A percentile compares a stretch with the other conserved stretches of the same genome.
phyloP scores from a whole-genome alignment of 768 basidiomycete species.

The Suillus americanus region DNA sequence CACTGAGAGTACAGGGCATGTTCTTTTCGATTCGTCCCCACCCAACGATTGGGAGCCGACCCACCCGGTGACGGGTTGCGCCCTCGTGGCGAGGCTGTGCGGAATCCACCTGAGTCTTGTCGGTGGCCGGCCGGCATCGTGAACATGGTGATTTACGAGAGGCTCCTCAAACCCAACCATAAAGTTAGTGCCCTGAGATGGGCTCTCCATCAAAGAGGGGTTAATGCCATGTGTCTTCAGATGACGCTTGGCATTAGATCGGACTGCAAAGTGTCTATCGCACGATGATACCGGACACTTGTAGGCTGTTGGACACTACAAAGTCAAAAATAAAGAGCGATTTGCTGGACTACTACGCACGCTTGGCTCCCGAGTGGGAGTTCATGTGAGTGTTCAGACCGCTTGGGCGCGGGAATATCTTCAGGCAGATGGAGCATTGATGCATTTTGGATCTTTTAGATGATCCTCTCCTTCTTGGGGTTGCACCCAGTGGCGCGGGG shows the following conservation, averaged over 20 bases:
- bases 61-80: constrained; percentile 31
- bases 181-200: constrained; percentile 27
- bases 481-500: not conserved
- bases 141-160: constrained; percentile 41
- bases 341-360: constrained; percentile 29
- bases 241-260: constrained; percentile 80
- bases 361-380: constrained; percentile 49
- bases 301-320: constrained; percentile 19
- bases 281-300: constrained; percentile 62
- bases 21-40: constrained; percentile 17
- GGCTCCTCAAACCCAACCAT: constrained; percentile 47
- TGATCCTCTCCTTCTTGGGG: constrained; percentile 1
- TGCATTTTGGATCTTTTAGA: constrained; percentile 51
- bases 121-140: constrained; percentile 36
- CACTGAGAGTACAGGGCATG: constrained; percentile 34
- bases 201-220: constrained; percentile 20
- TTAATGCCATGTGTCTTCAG: constrained; percentile 70
- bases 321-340: not conserved
- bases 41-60: constrained; percentile 16
- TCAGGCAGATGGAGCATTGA: constrained; percentile 42
- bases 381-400: constrained; percentile 56
- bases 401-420: constrained; percentile 50
- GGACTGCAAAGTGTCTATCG: constrained; percentile 68
- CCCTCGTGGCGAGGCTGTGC: constrained; percentile 32
- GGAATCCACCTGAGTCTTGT: constrained; percentile 41